A percentile compares a stretch with the other conserved stretches of the same genome.
Conservation (phyloP, 306 rosid genomes). For the Heteromeles arbutifolia region DNA sequence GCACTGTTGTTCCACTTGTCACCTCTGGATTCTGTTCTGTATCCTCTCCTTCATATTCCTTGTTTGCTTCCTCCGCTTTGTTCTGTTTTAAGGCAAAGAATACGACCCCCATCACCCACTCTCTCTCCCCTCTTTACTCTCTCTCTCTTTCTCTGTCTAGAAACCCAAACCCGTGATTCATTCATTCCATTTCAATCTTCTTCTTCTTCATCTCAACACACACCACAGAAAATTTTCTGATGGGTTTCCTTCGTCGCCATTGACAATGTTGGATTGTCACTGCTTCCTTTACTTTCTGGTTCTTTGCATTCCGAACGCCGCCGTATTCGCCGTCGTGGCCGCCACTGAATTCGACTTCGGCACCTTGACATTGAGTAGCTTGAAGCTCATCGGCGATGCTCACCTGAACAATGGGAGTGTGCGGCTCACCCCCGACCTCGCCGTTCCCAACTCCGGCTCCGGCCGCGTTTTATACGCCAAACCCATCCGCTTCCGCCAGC, state of each 20-base stretch:
- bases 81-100: constrained; percentile 25
- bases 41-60: constrained; percentile 14
- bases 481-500: constrained; percentile 65
- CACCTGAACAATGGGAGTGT: constrained; percentile 81
- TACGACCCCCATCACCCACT: neutral
- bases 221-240: neutral
- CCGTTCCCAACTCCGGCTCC: constrained; percentile 83
- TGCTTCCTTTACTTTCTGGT: neutral
- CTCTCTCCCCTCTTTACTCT: constrained; percentile 11
- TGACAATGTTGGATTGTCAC: constrained; percentile 41
- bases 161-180: constrained; percentile 10
- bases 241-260: constrained; percentile 16
- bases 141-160: constrained; percentile 5
- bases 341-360: constrained; percentile 74
- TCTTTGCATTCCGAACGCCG: neutral
- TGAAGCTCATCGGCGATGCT: constrained; percentile 88
- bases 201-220: constrained; percentile 2
- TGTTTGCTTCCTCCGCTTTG: constrained; percentile 25
- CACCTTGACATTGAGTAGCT: constrained; percentile 53
- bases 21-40: constrained; percentile 65
- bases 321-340: neutral
- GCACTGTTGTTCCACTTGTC: constrained; percentile 39
- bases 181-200: constrained; percentile 5
- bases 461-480: constrained; percentile 67
- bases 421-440: constrained; percentile 78